phyloP scores from a whole-genome alignment of 1,139 yeast species.

The Candida sp. region DNA sequence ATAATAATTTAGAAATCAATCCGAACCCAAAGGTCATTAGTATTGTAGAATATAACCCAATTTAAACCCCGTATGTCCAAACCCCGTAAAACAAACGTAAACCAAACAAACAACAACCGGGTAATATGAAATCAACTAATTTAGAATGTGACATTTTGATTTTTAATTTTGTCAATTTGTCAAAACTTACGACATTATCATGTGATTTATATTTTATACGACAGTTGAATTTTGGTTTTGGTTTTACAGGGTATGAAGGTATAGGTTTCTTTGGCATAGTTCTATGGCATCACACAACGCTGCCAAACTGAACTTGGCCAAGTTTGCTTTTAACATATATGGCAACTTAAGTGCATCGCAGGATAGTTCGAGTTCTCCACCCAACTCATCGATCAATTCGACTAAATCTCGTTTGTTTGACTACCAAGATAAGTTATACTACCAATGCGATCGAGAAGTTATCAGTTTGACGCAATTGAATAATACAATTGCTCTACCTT shows the following conservation, averaged over 20 bases:
- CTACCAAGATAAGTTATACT: conserved; percentile 13
- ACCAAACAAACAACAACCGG: no score
- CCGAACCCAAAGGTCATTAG: neutral
- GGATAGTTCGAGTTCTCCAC: conserved; percentile 9
- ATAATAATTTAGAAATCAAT: conserved; percentile 8
- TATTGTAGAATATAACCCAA: no score
- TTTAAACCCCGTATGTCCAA: no score
- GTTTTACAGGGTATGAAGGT: no score
- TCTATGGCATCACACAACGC: conserved; percentile 1
- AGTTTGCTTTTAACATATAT: conserved; percentile 33
- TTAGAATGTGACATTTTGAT: no score
- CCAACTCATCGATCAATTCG: conserved; percentile 17
- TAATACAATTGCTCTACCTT: conserved; percentile 5
- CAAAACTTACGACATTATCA: no score
- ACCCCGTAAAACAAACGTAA: no score
- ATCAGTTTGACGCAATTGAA: conserved; percentile 25
- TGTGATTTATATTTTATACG: no score
- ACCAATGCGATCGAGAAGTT: conserved; percentile 27
- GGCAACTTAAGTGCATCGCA: conserved; percentile 21
- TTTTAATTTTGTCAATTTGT: no score
- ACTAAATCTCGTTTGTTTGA: conserved; percentile 8
- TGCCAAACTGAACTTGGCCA: conserved; percentile 24
- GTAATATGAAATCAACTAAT: no score
- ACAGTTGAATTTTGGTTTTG: no score
- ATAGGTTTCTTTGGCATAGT: no score